Base-by-base conservation (phyloP, 176 grass and related monocot genomes). In the Guadua angustifolia region DNA sequence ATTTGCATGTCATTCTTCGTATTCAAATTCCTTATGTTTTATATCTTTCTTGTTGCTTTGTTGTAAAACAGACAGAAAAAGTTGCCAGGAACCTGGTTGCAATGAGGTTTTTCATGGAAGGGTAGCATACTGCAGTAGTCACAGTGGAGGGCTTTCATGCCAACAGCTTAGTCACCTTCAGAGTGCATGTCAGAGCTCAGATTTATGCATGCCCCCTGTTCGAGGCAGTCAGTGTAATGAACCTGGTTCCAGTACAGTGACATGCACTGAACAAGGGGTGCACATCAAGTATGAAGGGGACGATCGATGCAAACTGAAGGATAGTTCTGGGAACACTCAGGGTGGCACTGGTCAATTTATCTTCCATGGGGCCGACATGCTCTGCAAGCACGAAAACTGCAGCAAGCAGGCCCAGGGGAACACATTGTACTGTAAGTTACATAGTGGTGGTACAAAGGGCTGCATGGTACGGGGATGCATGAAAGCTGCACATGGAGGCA, bases 401-500 rank as follows among this genome's bases (percentile, higher is more conserved):
- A 73, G 29, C 47, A 90, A 73, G 66, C 78, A 81, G 39, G 57
- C 83, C 51, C 78, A 86, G 49, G 73, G 79, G 1, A 90, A 50
- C 26, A 4, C 88, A 35, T 9, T 82, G 9, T 82, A 82, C 70
- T 90, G 83, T 62, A 90, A 86, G 73, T 43, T 86, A 43, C 88
- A 90, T 71, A 40, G 83, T 72, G 78, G 83, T 65, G 56, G 32
- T 73, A 69, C 7, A 24, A 89, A 89, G 69, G 81, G 69, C 18
- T 89, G 87, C 82, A 60, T 89, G 61, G 82, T 85, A 40, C 87
- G 29, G 61, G 87, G 69, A 46, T 90, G 88, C 57, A 45, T 22
- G 1, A 86, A 85, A 70, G 58, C 78, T 78, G 88, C 79, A 18
- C 83, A 90, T 82, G 88, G 88, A 72, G 83, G 88, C 65, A 90